Evolutionary conservation across 2,329 filamentous ascomycete genomes (phyloP), one percentile per base, ranked within the genome.

Genomic region (Teratosphaeriaceae sp.): DNA sequence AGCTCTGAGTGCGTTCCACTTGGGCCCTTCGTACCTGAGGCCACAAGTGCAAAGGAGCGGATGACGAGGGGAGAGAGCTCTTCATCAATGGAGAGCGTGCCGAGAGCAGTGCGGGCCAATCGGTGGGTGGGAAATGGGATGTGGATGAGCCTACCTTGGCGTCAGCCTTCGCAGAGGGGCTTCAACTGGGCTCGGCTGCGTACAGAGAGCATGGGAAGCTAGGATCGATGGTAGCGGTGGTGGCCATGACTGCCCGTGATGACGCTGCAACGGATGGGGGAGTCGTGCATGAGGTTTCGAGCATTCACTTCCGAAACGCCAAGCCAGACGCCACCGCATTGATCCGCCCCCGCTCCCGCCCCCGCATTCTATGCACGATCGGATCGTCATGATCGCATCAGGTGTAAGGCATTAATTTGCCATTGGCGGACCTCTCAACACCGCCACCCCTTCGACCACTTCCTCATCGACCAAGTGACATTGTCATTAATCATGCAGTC

Each of bases 31-130:
- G 24, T 13, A 18, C 11, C 33, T 6, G 33, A 18, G 6, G 19
- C 23, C 3, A 18, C 65, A 38, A 88, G 71, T 30, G 74, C 71
- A 51, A 96, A 83, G 1, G 75, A 71, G 44, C 90, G 81, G 35
- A 74, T 76, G 43, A 97, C 90, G 9, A 92, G 77, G 12, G 85
- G 79, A 1, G 90, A 97, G 38, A 97, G 76, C 63, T 98, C 92
- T 48, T 82, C 76, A 67, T 98, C 92, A 54, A 97, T 89, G 45
- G 82, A 73, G 33, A 97, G 75, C 29, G 88, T 79, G 54, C 78
- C 76, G 26, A 86, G 75, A 33, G 90, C 88, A 37, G 84, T 80
- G 36, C 74, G 75, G 40, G 90, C 88, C 36, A 96, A 80, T 49
- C 86, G 83, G 26, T 80, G 64, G 30, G 82, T 85, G 16, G 89